A percentile compares a stretch with the other conserved stretches of the same genome.
These are phyloP conservation scores for Rostrohypoxylon terebratum DNA, from an alignment of 495 filamentous ascomycete genomes.

Conservation along the genomic window DNA sequence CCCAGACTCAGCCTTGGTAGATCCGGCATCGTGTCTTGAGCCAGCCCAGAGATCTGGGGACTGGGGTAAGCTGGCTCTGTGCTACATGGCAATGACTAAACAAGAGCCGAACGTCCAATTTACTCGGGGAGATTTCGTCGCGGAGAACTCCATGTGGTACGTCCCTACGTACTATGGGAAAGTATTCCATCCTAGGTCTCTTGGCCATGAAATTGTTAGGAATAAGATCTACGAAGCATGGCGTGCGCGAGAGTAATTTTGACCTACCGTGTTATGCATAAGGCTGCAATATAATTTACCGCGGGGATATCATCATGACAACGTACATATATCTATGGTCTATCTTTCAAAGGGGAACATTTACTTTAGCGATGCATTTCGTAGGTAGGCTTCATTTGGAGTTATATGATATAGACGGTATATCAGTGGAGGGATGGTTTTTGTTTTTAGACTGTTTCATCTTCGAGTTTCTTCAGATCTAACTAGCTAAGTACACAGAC, in stretches of 20 bases:
- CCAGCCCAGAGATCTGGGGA: slow-evolving; percentile 48
- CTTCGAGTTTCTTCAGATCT: background rate
- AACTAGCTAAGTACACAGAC: background rate
- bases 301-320: background rate
- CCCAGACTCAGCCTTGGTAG: slow-evolving; percentile 46
- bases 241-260: slow-evolving; percentile 25
- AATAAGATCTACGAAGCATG: slow-evolving; percentile 54
- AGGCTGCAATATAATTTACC: background rate
- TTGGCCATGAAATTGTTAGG: slow-evolving; percentile 52
- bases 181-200: slow-evolving; percentile 57
- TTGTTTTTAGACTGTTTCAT: background rate
- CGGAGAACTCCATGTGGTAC: slow-evolving; percentile 55
- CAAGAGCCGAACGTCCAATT: slow-evolving; percentile 46
- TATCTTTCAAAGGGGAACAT: background rate
- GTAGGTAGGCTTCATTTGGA: background rate
- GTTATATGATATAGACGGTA: background rate
- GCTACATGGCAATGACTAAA: slow-evolving; percentile 56
- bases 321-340: background rate
- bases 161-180: slow-evolving; percentile 60
- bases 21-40: slow-evolving; percentile 49
- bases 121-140: slow-evolving; percentile 37
- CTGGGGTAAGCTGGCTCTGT: slow-evolving; percentile 56
- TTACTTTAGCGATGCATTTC: background rate
- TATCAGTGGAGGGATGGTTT: background rate
- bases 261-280: background rate